Evolutionary conservation across 768 basidiomycete genomes (phyloP).

Genomic region (Phylloporus sp.): DNA sequence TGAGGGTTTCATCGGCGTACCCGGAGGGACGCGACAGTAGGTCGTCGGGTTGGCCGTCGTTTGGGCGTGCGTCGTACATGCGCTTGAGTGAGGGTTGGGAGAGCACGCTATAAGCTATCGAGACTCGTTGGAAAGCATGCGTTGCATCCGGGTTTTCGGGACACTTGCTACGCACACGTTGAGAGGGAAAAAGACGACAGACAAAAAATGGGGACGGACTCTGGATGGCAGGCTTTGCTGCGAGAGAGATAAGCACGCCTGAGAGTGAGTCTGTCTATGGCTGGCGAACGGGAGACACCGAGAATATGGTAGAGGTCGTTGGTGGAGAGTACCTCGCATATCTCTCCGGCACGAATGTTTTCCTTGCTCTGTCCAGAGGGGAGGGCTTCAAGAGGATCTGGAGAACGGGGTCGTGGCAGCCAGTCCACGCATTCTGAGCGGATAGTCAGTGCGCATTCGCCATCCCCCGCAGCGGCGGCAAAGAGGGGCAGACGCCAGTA

Average conservation of each 20-base stretch:
- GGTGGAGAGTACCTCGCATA: conserved; percentile 48
- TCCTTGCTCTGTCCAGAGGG: conserved; percentile 8
- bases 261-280: conserved; percentile 56
- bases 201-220: conserved; percentile 48
- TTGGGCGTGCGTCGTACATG: conserved; percentile 58
- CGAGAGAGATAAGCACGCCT: conserved; percentile 72
- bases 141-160: conserved; percentile 71
- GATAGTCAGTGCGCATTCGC: conserved; percentile 34
- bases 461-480: conserved; percentile 40
- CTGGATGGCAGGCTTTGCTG: conserved; percentile 78
- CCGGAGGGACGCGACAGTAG: conserved; percentile 48
- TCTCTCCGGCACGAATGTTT: conserved; percentile 13
- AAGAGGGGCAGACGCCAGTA: conserved; percentile 64
- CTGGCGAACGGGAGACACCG: conserved; percentile 48
- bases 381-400: not conserved
- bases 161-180: conserved; percentile 58
- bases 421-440: conserved; percentile 27
- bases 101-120: conserved; percentile 77
- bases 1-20: conserved; percentile 75
- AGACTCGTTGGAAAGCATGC: conserved; percentile 80
- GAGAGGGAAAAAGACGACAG: not conserved
- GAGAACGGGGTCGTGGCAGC: conserved; percentile 19
- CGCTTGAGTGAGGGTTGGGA: conserved; percentile 65
- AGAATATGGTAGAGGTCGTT: conserved; percentile 73
- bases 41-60: conserved; percentile 41